Conservation (phyloP, 177 flowering plant species). For the Tripterygium wilfordii region DNA sequence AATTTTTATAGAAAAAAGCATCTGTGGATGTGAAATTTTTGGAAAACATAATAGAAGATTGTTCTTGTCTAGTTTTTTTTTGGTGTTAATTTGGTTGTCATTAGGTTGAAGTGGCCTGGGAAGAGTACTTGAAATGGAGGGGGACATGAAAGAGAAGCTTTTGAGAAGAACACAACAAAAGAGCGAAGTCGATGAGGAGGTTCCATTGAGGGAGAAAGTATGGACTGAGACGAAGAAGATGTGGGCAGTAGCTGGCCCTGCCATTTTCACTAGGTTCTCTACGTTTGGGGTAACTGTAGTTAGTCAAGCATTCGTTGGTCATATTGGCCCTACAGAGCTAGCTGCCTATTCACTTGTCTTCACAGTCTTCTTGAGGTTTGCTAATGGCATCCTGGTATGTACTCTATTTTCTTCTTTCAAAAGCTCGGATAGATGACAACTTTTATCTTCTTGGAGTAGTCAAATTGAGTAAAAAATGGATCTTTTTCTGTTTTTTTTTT, state of each 20-base stretch:
- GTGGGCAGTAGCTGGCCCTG: slow-evolving; percentile 17
- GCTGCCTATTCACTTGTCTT: slow-evolving; percentile 28
- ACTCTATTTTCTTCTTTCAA: no score
- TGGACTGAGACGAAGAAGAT: slow-evolving; percentile 5
- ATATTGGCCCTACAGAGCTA: slow-evolving; percentile 17
- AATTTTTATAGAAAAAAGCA: no score
- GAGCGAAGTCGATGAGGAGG: background rate
- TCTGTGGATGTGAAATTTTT: no score
- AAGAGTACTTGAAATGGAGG: background rate
- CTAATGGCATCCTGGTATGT: slow-evolving; percentile 22
- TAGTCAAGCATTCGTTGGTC: slow-evolving; percentile 12
- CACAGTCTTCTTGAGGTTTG: slow-evolving; percentile 17
- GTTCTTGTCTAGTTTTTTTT: no score
- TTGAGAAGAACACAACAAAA: background rate
- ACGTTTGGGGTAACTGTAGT: slow-evolving; percentile 19
- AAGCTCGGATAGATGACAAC: no score
- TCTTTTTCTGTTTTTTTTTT: no score
- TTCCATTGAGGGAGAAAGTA: slow-evolving; percentile 3
- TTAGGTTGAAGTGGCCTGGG: no score
- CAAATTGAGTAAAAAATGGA: no score
- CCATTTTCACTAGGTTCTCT: slow-evolving; percentile 13
- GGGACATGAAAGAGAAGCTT: slow-evolving; percentile 1
- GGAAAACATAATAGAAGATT: no score
- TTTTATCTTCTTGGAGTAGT: no score
- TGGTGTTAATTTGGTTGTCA: no score